Percentiles rank a stretch among this genome's conserved stretches.
Conservation (phyloP, 164 flowering plant genomes). For the Liriodendron chinense region DNA sequence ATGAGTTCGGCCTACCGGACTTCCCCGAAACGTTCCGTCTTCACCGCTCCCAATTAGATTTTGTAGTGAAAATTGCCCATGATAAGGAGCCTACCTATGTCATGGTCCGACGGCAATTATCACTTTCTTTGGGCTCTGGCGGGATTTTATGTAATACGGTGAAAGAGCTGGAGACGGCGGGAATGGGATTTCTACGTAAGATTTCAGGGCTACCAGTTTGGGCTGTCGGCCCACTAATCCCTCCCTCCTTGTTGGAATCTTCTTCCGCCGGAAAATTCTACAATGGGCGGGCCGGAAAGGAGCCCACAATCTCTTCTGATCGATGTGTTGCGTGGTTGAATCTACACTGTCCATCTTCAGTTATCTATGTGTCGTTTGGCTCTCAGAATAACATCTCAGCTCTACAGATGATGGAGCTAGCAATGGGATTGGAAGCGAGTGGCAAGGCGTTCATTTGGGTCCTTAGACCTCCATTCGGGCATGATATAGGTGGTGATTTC, state of each 20-base stretch:
- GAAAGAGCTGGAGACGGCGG: slow-evolving; percentile 5
- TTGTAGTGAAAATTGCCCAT: not conserved
- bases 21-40: slow-evolving; percentile 8
- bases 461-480: slow-evolving; percentile 22
- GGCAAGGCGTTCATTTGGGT: slow-evolving; percentile 6
- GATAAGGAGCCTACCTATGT: not conserved
- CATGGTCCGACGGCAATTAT: not conserved
- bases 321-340: slow-evolving; percentile 7
- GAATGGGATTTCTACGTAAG: not conserved
- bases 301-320: not conserved
- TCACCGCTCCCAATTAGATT: slow-evolving; percentile 2
- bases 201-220: slow-evolving; percentile 5
- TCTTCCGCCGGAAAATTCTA: not conserved
- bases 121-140: slow-evolving; percentile 4
- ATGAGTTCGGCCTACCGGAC: slow-evolving; percentile 5
- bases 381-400: slow-evolving; percentile 1
- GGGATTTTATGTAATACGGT: slow-evolving; percentile 8
- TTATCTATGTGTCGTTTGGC: slow-evolving; percentile 4
- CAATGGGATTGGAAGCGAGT: slow-evolving; percentile 5
- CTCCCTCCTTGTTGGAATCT: not conserved
- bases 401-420: slow-evolving; percentile 1
- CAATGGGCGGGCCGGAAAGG: not conserved
- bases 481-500: slow-evolving; percentile 12
- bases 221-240: slow-evolving; percentile 12
- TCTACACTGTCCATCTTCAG: not conserved